These are phyloP conservation scores for Schizonepeta tenuifolia DNA, from an alignment of 257 asterid species.

Conservation along the genomic window DNA sequence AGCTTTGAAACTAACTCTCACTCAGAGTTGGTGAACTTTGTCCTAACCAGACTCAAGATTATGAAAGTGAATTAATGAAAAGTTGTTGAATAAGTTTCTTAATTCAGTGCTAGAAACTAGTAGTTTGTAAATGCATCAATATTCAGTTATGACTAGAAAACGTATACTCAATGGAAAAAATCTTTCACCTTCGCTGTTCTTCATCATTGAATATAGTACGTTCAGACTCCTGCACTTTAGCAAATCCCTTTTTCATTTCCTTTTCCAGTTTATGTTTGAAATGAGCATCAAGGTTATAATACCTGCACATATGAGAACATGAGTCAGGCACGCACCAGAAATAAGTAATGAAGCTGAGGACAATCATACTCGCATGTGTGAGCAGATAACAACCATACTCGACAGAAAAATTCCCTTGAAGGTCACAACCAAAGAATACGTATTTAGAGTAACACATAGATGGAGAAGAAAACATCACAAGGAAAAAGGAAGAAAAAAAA, in stretches of 20 bases:
- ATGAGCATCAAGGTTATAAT: slow-evolving; percentile 83
- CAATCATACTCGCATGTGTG: slow-evolving; percentile 16
- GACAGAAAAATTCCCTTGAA: background rate
- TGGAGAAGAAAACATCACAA: background rate
- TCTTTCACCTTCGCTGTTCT: slow-evolving; percentile 78
- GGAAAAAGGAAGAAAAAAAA: background rate
- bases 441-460: background rate
- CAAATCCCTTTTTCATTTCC: slow-evolving; percentile 65
- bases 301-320: slow-evolving; percentile 54
- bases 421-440: slow-evolving; percentile 8
- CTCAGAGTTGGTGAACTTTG: slow-evolving; percentile 1
- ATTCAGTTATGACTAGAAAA: slow-evolving; percentile 19
- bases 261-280: slow-evolving; percentile 65
- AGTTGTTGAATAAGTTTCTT: slow-evolving; percentile 3
- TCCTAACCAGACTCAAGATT: background rate
- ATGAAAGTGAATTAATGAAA: background rate
- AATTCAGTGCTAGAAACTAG: background rate
- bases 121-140: slow-evolving; percentile 7
- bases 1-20: background rate
- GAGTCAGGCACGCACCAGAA: slow-evolving; percentile 22
- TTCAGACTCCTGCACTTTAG: slow-evolving; percentile 60
- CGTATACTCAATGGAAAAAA: background rate
- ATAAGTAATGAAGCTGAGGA: slow-evolving; percentile 9
- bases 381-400: background rate
- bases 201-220: slow-evolving; percentile 90